Percentiles rank a stretch among this genome's conserved stretches.
phyloP scores from a whole-genome alignment of 2,329 filamentous ascomycete genomes.

The Phyllosticta citrichinensis region DNA sequence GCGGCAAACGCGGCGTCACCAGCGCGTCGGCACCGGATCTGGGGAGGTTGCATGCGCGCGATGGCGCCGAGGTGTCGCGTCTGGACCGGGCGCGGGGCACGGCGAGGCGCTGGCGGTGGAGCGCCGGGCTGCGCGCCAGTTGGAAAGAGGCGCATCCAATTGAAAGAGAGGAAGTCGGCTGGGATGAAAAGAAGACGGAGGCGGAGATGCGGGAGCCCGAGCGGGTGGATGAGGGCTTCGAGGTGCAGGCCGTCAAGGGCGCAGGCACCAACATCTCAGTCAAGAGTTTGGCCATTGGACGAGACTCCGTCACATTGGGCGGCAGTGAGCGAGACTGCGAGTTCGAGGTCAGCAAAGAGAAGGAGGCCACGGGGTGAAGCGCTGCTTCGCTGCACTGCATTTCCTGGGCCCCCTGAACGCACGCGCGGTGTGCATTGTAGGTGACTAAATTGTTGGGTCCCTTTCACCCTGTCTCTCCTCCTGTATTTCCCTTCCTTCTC shows the following conservation, averaged over 20 bases:
- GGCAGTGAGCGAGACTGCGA: neutral
- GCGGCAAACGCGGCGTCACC: neutral
- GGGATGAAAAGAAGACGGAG: slow-evolving; percentile 8
- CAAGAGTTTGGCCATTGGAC: neutral
- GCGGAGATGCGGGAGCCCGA: slow-evolving; percentile 16
- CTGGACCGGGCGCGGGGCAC: neutral
- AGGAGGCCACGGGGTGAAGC: neutral
- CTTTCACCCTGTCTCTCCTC: neutral
- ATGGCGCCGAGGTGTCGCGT: neutral
- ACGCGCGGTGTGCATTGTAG: neutral
- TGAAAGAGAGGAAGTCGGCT: neutral
- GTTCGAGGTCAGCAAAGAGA: neutral
- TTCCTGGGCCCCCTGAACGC: neutral
- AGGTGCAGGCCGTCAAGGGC: neutral
- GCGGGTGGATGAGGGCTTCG: slow-evolving; percentile 14
- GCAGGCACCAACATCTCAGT: neutral
- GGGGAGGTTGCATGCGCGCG: neutral
- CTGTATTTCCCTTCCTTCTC: neutral
- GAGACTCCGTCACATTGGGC: neutral
- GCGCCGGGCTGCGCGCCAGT: neutral
- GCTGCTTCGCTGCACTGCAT: neutral
- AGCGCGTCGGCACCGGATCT: neutral
- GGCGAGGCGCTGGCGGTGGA: neutral
- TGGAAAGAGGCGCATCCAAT: neutral
- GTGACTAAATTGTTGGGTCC: neutral